A percentile compares a stretch with the other conserved stretches of the same genome.
Conservation (phyloP, 257 asterid species). For the Jacaranda copaia region DNA sequence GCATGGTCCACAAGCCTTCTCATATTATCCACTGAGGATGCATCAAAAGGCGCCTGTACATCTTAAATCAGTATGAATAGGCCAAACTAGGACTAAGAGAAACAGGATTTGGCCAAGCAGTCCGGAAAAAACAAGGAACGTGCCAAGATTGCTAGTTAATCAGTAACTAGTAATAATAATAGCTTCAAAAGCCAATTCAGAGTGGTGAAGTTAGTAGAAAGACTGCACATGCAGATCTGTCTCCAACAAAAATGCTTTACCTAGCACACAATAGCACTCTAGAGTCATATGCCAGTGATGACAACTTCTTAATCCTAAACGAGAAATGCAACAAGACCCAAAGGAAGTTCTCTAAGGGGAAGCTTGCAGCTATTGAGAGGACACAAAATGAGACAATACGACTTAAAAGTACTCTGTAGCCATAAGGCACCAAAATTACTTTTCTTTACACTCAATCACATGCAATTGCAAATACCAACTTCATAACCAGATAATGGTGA, state of each 20-base stretch:
- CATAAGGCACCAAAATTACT: not conserved
- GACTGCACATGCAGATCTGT: not conserved
- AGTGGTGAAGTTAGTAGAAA: not conserved
- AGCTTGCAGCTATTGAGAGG: not conserved
- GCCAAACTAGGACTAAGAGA: slow-evolving; percentile 17
- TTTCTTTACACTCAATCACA: not conserved
- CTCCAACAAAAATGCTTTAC: not conserved
- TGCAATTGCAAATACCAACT: not conserved
- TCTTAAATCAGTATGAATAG: slow-evolving; percentile 26
- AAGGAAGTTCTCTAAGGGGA: not conserved
- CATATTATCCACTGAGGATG: slow-evolving; percentile 72
- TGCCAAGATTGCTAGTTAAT: not conserved
- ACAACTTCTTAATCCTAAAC: not conserved
- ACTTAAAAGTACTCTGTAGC: not conserved
- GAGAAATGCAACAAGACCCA: not conserved
- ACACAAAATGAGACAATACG: not conserved
- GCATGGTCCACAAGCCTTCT: slow-evolving; percentile 75
- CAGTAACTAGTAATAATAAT: not conserved
- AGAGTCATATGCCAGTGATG: not conserved
- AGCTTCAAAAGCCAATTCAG: not conserved
- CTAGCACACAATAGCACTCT: not conserved
- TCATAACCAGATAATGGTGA: not conserved
- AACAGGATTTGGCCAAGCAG: not conserved
- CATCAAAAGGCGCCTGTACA: slow-evolving; percentile 73
- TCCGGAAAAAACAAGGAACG: not conserved